These are phyloP conservation scores for Coemansia sp. DNA, from an alignment of 192 early-diverging fungal genomes.

Conservation along the genomic window DNA sequence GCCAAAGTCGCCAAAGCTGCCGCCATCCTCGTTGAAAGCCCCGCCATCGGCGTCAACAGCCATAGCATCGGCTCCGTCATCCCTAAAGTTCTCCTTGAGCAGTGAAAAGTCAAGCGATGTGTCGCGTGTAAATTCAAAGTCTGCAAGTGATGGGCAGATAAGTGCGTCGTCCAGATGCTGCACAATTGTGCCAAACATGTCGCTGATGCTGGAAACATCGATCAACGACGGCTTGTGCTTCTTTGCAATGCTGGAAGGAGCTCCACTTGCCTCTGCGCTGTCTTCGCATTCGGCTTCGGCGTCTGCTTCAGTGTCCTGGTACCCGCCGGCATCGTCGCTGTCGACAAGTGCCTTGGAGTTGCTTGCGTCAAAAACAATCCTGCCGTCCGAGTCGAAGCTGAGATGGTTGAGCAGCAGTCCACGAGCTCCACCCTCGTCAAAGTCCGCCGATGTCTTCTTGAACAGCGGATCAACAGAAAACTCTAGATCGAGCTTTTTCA, in stretches of 20 bases:
- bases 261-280: not conserved
- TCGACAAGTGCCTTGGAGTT: slow-evolving; percentile 66
- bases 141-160: slow-evolving; percentile 69
- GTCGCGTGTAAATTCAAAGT: slow-evolving; percentile 67
- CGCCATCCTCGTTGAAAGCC: slow-evolving; percentile 15
- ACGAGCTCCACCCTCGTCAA: slow-evolving; percentile 95
- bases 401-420: slow-evolving; percentile 90
- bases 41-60: not conserved
- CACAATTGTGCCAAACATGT: slow-evolving; percentile 33
- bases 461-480: slow-evolving; percentile 94
- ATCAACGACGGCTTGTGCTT: slow-evolving; percentile 34
- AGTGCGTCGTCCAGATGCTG: slow-evolving; percentile 48
- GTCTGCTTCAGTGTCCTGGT: slow-evolving; percentile 14
- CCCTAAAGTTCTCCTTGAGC: slow-evolving; percentile 55
- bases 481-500: slow-evolving; percentile 89
- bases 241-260: not conserved
- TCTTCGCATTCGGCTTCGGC: slow-evolving; percentile 9
- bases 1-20: slow-evolving; percentile 19
- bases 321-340: slow-evolving; percentile 29
- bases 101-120: slow-evolving; percentile 63
- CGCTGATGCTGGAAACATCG: slow-evolving; percentile 39
- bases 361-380: slow-evolving; percentile 92
- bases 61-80: slow-evolving; percentile 37
- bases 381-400: slow-evolving; percentile 74
- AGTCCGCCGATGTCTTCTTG: slow-evolving; percentile 97